Evolutionary conservation across 1,284 basidiomycete species (phyloP).

Genomic region (Schizopora paradoxa): DNA sequence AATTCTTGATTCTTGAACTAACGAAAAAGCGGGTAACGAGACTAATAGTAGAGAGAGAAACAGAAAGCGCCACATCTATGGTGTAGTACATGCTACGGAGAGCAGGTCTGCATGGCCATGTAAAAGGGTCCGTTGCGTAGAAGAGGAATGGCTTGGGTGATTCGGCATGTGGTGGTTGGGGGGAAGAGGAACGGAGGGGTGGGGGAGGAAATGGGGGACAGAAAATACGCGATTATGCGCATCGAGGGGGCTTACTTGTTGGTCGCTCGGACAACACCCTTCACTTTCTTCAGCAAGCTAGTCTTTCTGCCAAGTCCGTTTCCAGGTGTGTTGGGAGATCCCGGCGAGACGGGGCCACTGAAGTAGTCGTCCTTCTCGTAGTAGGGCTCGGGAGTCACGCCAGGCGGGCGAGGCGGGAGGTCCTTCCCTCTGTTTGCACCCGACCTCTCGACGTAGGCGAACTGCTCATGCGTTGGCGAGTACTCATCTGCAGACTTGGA

Average conservation of each 20-base stretch:
- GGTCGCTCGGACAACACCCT: constrained; percentile 52
- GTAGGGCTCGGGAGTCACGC: constrained; percentile 28
- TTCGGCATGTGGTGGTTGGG: no score
- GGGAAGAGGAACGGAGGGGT: constrained; percentile 9
- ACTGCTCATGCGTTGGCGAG: constrained; percentile 46
- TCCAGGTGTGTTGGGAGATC: constrained; percentile 29
- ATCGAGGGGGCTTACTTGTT: constrained; percentile 37
- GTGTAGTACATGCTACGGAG: no score
- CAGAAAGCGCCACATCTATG: no score
- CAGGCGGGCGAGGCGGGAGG: constrained; percentile 49
- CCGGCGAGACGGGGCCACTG: constrained; percentile 33
- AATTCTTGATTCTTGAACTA: no score
- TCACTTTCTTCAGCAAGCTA: constrained; percentile 74
- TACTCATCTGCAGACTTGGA: constrained; percentile 22
- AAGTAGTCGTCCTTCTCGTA: constrained; percentile 41
- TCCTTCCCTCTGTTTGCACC: constrained; percentile 51
- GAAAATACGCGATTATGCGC: no score
- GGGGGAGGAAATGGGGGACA: constrained; percentile 1
- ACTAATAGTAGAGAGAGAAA: no score
- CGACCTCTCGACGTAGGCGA: constrained; percentile 53
- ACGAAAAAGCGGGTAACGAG: no score
- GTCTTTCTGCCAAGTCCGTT: constrained; percentile 62
- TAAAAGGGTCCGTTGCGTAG: not conserved
- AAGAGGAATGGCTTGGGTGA: not conserved
- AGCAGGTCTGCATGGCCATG: no score